Conservation (phyloP, 1,284 basidiomycete species). For the Trametes polyzona region DNA sequence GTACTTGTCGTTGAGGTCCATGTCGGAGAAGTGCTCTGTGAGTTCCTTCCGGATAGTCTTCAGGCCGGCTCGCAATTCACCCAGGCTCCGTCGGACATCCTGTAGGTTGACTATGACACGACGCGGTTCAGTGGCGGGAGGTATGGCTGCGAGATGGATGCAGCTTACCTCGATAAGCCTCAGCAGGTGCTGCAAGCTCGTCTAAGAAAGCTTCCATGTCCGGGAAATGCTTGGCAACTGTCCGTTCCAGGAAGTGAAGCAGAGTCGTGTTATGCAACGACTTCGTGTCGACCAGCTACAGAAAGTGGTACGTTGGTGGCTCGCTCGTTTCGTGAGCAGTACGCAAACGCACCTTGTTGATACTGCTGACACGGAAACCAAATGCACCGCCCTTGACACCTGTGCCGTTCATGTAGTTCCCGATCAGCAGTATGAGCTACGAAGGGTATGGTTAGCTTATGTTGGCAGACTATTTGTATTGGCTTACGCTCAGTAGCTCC, state of each 20-base stretch:
- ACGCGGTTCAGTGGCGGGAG: slow-evolving; percentile 5
- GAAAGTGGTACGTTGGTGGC: too few relatives aligned
- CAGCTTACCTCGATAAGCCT: slow-evolving; percentile 81
- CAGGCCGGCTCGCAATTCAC: slow-evolving; percentile 79
- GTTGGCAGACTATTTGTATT: neutral
- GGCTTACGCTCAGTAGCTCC: slow-evolving; percentile 78
- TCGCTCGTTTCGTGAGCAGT: too few relatives aligned
- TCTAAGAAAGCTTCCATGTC: slow-evolving; percentile 89
- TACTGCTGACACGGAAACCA: slow-evolving; percentile 96
- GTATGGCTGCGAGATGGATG: neutral
- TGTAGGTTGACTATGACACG: slow-evolving; percentile 66
- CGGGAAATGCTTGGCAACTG: slow-evolving; percentile 87
- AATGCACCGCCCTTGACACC: slow-evolving; percentile 97
- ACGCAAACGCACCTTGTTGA: slow-evolving; percentile 78
- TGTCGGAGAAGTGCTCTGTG: slow-evolving; percentile 75
- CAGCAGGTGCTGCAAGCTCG: slow-evolving; percentile 88
- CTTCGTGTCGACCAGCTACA: slow-evolving; percentile 96
- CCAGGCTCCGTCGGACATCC: slow-evolving; percentile 75
- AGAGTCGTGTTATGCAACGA: slow-evolving; percentile 92
- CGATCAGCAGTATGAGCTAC: slow-evolving; percentile 91
- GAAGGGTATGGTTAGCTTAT: slow-evolving; percentile 8
- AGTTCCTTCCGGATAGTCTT: slow-evolving; percentile 80
- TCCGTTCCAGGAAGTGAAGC: slow-evolving; percentile 93
- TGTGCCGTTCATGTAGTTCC: slow-evolving; percentile 98
- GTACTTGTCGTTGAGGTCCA: slow-evolving; percentile 76